Evolutionary conservation across 2,329 filamentous ascomycete species (phyloP), one percentile per base, ranked within the genome.

Genomic region (Peltaster fructicola): DNA sequence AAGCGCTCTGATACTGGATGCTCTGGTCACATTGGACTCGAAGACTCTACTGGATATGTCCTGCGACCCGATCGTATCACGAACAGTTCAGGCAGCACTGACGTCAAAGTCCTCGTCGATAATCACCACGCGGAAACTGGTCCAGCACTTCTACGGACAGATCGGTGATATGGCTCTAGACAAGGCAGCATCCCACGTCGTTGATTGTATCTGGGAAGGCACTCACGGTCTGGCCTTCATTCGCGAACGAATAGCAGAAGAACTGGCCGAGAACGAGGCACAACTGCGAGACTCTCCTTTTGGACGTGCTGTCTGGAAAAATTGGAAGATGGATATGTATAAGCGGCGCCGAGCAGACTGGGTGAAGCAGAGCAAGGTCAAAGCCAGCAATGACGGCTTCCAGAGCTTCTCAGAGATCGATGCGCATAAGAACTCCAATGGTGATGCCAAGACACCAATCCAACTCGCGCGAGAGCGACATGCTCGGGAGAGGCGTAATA

Each of bases 291-390:
- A 76, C 29, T 71, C 65, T 2, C 65, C 62, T 17, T 59, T 68
- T 12, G 74, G 74, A 2, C 56, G 73, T 16, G 69, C 68, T 3
- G 72, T 79, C 7, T 78, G 73, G 72, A 61, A 68, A 35, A 79
- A 78, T 41, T 80, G 74, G 73, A 63, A 59, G 17, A 73, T 79
- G 65, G 74, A 80, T 47, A 49, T 74, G 5, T 79, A 73, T 48
- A 73, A 71, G 42, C 56, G 70, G 14, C 54, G 61, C 25, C 54
- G 67, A 19, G 56, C 53, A 5, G 70, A 76, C 28, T 80, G 74
- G 74, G 57, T 71, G 29, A 57, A 56, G 29, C 61, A 67, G 36
- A 65, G 64, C 7, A 71, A 70, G 26, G 47, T 48, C 29, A 54
- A 53, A 17, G 59, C 56, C n/a, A 56, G 54, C 23, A 60, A 58